Percentiles rank a stretch among this genome's conserved stretches.
phyloP scores from a whole-genome alignment of 2,329 filamentous ascomycete species.

The Phialocephala subalpina region DNA sequence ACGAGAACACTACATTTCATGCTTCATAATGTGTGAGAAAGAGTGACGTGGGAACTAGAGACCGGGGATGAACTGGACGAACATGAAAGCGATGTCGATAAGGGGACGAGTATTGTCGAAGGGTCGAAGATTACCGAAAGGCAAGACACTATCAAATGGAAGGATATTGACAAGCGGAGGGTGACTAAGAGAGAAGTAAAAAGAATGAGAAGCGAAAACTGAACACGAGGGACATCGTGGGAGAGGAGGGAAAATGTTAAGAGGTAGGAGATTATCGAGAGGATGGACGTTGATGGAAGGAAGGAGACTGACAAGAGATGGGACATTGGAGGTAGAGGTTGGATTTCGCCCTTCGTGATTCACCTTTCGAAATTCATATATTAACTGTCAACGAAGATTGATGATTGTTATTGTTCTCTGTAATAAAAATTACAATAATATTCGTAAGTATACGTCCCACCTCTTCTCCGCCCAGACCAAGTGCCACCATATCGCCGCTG shows the following conservation, averaged over 20 bases:
- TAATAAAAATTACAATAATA: constrained; percentile 7
- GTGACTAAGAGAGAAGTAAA: too few species aligned
- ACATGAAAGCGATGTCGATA: too few species aligned
- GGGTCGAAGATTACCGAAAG: too few species aligned
- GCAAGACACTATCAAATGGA: too few species aligned
- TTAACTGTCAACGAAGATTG: background rate
- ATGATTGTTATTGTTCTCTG: background rate
- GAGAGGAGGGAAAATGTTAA: background rate
- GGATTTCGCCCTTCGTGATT: background rate
- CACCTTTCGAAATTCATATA: background rate
- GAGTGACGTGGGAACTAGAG: too few species aligned
- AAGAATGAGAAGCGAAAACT: too few species aligned
- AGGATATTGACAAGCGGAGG: too few species aligned
- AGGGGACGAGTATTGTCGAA: too few species aligned
- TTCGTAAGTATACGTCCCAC: background rate
- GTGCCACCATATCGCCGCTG: background rate
- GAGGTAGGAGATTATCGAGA: background rate
- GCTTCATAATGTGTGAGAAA: too few species aligned
- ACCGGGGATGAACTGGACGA: too few species aligned
- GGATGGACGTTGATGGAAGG: background rate
- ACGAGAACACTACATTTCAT: too few species aligned
- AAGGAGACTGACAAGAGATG: background rate
- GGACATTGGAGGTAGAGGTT: background rate
- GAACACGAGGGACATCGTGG: background rate
- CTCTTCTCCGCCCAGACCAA: background rate